phyloP scores from a whole-genome alignment of 148 eudicot species.

The Rhododendron vialii region DNA sequence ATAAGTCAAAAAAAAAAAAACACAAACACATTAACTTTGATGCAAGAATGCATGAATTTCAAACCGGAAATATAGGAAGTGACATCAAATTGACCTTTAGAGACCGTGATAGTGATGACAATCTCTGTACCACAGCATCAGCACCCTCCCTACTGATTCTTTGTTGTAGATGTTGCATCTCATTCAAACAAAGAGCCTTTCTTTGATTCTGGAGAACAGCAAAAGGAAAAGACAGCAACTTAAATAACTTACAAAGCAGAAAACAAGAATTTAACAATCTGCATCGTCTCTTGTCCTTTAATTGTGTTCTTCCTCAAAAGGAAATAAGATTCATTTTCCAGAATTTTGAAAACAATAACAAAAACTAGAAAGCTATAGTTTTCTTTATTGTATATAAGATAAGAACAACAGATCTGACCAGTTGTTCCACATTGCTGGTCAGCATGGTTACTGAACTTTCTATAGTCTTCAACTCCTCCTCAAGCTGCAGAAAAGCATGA shows the following conservation, averaged over 20 bases:
- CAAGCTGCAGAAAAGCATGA: conserved; percentile 1
- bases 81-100: conserved; percentile 21
- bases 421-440: conserved; percentile 5
- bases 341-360: not conserved
- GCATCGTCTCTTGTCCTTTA: not conserved
- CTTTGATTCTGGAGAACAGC: conserved; percentile 25
- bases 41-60: not conserved
- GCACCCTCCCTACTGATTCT: conserved; percentile 20
- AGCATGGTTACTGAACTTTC: conserved; percentile 10
- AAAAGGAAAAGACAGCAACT: not conserved
- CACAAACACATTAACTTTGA: not conserved
- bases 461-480: conserved; percentile 14
- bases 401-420: conserved; percentile 6
- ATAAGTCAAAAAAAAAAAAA: not conserved
- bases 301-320: not conserved
- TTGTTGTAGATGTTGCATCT: conserved; percentile 26
- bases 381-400: not conserved
- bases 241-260: not conserved
- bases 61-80: not conserved
- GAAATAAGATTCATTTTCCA: conserved; percentile 1
- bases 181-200: conserved; percentile 18
- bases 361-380: not conserved
- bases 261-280: not conserved
- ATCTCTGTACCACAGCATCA: conserved; percentile 17
- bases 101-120: conserved; percentile 26